Conservation (phyloP, 2,329 filamentous ascomycete genomes). For the Penicillium digitatum region DNA sequence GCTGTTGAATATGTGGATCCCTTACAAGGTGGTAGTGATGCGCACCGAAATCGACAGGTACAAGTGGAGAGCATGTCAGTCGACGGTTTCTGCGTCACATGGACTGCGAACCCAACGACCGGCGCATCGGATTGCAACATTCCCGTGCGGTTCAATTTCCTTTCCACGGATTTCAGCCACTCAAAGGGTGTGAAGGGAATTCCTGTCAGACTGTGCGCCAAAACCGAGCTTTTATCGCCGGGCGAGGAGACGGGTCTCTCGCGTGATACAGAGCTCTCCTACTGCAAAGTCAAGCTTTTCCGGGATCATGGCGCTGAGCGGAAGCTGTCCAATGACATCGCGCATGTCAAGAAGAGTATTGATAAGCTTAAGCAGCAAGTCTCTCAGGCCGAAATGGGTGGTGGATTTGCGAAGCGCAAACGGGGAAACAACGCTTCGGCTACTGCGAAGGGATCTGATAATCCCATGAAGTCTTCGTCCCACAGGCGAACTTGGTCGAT, state of each 20-base stretch:
- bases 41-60: constrained; percentile 58
- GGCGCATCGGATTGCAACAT: constrained; percentile 73
- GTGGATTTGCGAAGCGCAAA: constrained; percentile 59
- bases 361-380: constrained; percentile 96
- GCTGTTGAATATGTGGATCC: constrained; percentile 89
- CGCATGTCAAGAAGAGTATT: constrained; percentile 93
- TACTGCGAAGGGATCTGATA: constrained; percentile 47
- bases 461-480: constrained; percentile 79
- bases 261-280: constrained; percentile 69
- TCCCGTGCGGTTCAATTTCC: constrained; percentile 93
- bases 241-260: constrained; percentile 41
- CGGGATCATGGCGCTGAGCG: constrained; percentile 92
- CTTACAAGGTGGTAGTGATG: constrained; percentile 52
- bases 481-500: constrained; percentile 96
- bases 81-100: constrained; percentile 87
- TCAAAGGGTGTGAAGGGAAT: constrained; percentile 99
- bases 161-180: constrained; percentile 97
- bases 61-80: constrained; percentile 77
- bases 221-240: constrained; percentile 66
- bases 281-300: constrained; percentile 96
- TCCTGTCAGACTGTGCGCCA: constrained; percentile 85
- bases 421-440: constrained; percentile 52
- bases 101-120: constrained; percentile 67
- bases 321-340: constrained; percentile 89
- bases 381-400: constrained; percentile 63